phyloP scores from a whole-genome alignment of 2,329 filamentous ascomycete species.

The Celoporthe dispersa region DNA sequence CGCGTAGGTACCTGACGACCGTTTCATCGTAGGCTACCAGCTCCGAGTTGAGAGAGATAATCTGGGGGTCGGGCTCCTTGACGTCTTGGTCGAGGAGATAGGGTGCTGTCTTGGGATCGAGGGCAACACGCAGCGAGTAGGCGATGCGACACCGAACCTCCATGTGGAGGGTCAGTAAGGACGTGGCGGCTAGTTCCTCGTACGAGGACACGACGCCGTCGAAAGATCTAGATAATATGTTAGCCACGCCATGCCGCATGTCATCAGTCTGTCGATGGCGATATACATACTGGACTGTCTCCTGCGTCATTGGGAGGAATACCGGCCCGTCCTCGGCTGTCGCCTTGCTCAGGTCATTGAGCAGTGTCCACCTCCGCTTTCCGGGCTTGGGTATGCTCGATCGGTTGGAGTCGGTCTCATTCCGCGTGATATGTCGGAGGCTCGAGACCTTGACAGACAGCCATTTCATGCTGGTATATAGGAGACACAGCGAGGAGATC shows the following conservation, averaged over 20 bases:
- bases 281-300: constrained; percentile 74
- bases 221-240: constrained; percentile 64
- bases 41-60: constrained; percentile 82
- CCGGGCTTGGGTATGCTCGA: constrained; percentile 59
- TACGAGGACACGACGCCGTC: constrained; percentile 86
- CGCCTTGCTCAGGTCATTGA: constrained; percentile 65
- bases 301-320: constrained; percentile 84
- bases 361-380: constrained; percentile 81
- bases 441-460: constrained; percentile 81
- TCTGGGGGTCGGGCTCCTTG: constrained; percentile 75
- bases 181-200: constrained; percentile 76
- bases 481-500: constrained; percentile 79
- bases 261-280: too few relatives aligned
- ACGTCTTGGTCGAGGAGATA: constrained; percentile 74
- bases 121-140: constrained; percentile 70
- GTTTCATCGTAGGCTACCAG: constrained; percentile 89
- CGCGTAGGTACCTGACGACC: constrained; percentile 71
- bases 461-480: constrained; percentile 99
- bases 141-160: constrained; percentile 87
- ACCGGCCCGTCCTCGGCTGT: constrained; percentile 68
- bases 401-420: constrained; percentile 68
- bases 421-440: constrained; percentile 79
- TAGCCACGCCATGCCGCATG: not conserved
- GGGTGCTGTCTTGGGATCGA: constrained; percentile 63
- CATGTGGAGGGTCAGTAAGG: constrained; percentile 84